Evolutionary conservation across 2,329 filamentous ascomycete genomes (phyloP), one percentile per base, ranked within the genome.

Genomic region (Ascosphaera aggregata): DNA sequence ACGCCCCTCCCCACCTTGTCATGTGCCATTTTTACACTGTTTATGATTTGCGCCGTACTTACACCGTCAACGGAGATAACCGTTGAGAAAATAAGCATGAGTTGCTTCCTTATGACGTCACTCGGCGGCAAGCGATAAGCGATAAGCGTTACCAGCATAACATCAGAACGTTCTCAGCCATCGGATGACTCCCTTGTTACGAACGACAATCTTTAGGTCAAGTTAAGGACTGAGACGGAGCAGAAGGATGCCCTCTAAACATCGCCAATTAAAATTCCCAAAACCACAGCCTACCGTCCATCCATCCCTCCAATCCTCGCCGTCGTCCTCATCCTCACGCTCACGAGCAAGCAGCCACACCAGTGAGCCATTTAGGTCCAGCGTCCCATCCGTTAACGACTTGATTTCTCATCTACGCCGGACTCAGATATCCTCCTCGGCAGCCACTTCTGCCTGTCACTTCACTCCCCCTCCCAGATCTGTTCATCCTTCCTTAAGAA

Each of bases 231-330:
- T n/a, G 22, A 27, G 22, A 11, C 5, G 22, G 22, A 27, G 22
- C 7, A 27, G 22, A 27, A 27, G 22, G 50, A 65, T 65, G 62
- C 60, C 62, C 48, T 64, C 62, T 51, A 64, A 64, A 48, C 54
- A 60, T 48, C 53, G 54, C 39, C 56, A 54, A 32, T 44, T 47
- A 18, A 45, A 54, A 17, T 51, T 53, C 38, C 47, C 52, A 37
- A 65, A 63, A 42, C 60, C 61, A 24, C 47, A 47, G 27, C 55
- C 47, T 37, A 54, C 55, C 15, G 51, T 53, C 34, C 61, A 62
- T 43, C 59, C 55, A 37, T 54, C 57, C 3, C 49, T 60, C 22
- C 44, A 44, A 16, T 51, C 54, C 2, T 56, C 52, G 11, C 11
- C 22, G 5, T 27, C 22, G 5, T 27, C 22, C 11, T 27, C 22